Evolutionary conservation across 768 basidiomycete species (phyloP), one percentile per base, ranked within the genome.

Genomic region (Tephrocybe rancida): DNA sequence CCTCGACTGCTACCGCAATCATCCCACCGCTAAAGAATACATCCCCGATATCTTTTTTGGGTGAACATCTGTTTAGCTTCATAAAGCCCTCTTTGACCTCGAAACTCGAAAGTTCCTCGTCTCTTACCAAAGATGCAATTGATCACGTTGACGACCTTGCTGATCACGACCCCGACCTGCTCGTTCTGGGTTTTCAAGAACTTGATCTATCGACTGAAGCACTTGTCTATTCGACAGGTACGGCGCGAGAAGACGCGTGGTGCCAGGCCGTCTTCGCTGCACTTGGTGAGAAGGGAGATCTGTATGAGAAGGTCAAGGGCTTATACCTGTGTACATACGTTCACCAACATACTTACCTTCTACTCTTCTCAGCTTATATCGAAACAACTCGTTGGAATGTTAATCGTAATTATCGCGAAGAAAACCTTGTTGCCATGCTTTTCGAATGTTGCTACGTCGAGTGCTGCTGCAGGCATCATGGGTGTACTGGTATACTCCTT

Each of bases 111-210:
- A 22, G 42, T 14, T 21, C 43, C n/a, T n/a, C n/a, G n/a, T n/a
- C n/a, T n/a, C n/a, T n/a, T n/a, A n/a, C n/a, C n/a, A n/a, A n/a
- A n/a, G n/a, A n/a, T n/a, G n/a, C n/a, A n/a, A n/a, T n/a, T n/a
- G n/a, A n/a, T n/a, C n/a, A n/a, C n/a, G n/a, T n/a, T n/a, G 14
- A 37, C 22, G 35, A 26, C 25, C n/a, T 11, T 30, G 16, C 7
- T 22, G 67, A 67, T 4, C 58, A 68, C 7, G 78, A 82, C 55
- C 85, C 88, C 9, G 90, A 93, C 61, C 55, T 93, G 7, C 66
- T 91, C 18, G 84, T 88, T n/a, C 65, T 92, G 2, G 88, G 83
- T 1, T 90, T 93, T 59, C 91, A 93, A 67, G 91, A 93, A 62
- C 70, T 92, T 3, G 91, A 93, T 64, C 74, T 85, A 2, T 91